Conservation (phyloP, 192 early-diverging fungal species). For the Backusella westeae region DNA sequence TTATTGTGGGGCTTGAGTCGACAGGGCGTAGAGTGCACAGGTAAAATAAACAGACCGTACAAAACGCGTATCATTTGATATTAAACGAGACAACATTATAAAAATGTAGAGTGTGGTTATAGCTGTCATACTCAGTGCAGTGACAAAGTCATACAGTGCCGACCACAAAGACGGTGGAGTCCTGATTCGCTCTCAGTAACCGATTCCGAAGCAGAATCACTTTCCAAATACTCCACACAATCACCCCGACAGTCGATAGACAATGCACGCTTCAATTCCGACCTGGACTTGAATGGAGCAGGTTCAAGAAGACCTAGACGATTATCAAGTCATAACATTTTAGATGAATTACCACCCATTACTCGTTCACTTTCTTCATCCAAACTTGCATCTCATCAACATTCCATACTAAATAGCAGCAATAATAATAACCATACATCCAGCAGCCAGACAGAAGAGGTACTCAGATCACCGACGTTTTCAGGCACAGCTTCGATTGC, state of each 20-base stretch:
- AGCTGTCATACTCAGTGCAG: conserved; percentile 27
- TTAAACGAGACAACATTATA: no score
- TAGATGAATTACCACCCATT: neutral
- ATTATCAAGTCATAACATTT: neutral
- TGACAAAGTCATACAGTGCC: conserved; percentile 28
- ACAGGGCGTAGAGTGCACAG: conserved; percentile 31
- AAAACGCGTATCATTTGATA: neutral
- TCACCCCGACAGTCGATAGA: conserved; percentile 19
- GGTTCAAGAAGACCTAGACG: neutral
- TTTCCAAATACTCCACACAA: conserved; percentile 19
- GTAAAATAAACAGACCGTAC: neutral
- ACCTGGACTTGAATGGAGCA: neutral
- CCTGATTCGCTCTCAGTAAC: conserved; percentile 27
- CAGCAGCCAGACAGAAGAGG: neutral
- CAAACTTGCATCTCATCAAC: neutral
- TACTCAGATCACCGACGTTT: conserved; percentile 2
- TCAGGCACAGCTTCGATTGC: neutral
- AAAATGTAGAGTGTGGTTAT: conserved; percentile 25
- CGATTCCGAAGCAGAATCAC: conserved; percentile 30
- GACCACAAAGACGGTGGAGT: conserved; percentile 18
- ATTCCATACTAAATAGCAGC: neutral
- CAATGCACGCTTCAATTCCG: neutral
- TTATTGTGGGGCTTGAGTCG: conserved; percentile 30
- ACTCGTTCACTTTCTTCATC: neutral
- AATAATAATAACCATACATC: neutral